These are phyloP conservation scores for Knoxdaviesia proteae DNA, from an alignment of 2,329 filamentous ascomycete species.

Conservation along the genomic window DNA sequence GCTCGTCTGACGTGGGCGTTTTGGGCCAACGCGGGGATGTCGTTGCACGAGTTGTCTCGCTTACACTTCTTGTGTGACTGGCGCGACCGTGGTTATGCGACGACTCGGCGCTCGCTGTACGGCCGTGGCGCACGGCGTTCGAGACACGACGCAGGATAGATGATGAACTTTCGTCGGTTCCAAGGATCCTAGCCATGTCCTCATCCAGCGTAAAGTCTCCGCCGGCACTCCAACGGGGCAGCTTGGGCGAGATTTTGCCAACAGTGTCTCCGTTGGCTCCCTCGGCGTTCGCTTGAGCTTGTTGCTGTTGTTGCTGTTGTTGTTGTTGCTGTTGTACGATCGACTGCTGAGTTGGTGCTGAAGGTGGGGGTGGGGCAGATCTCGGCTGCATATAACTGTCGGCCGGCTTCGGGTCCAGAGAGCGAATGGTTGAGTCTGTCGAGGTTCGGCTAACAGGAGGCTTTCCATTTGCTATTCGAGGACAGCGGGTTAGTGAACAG, in stretches of 20 bases:
- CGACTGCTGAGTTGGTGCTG: too few species aligned
- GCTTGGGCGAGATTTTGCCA: conserved; percentile 37
- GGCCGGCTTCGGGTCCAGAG: too few species aligned
- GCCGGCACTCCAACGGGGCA: conserved; percentile 56
- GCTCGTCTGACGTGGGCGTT: conserved; percentile 39
- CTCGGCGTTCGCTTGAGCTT: too few species aligned
- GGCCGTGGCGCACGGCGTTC: conserved; percentile 80
- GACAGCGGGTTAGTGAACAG: too few species aligned
- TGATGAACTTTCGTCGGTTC: conserved; percentile 53
- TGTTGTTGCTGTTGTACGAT: too few species aligned
- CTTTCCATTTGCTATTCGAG: too few species aligned
- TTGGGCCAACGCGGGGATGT: conserved; percentile 50
- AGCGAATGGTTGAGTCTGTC: too few species aligned
- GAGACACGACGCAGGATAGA: conserved; percentile 77
- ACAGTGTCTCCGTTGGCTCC: too few species aligned
- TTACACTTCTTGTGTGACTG: conserved; percentile 38
- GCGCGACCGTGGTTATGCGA: conserved; percentile 8
- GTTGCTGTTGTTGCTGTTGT: too few species aligned
- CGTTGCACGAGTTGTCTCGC: conserved; percentile 43
- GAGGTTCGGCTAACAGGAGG: too few species aligned
- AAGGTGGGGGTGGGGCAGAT: too few species aligned
- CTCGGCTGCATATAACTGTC: too few species aligned
- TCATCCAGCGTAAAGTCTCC: conserved; percentile 89
- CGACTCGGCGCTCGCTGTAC: conserved; percentile 60
- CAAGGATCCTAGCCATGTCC: conserved; percentile 78